Conservation (phyloP, 2,329 filamentous ascomycete species). For the Scorias spongiosa region DNA sequence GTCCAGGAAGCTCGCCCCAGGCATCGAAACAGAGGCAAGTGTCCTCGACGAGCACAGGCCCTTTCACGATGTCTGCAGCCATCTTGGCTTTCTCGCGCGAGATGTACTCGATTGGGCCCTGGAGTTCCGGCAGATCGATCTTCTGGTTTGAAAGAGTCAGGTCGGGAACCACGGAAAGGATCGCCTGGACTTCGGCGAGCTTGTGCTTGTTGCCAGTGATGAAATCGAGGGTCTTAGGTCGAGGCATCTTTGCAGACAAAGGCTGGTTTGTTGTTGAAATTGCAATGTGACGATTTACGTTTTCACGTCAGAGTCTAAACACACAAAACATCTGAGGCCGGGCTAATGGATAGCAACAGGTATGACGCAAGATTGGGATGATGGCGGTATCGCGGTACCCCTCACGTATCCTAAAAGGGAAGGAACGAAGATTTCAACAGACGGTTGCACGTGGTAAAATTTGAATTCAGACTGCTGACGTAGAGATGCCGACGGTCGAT, state of each 20-base stretch:
- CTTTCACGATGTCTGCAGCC: slow-evolving; percentile 65
- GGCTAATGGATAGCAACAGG: no score
- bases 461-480: no score
- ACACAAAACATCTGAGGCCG: no score
- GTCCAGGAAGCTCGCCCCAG: slow-evolving; percentile 77
- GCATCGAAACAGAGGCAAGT: slow-evolving; percentile 89
- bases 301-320: no score
- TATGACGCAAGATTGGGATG: no score
- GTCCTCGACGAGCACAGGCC: slow-evolving; percentile 88
- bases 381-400: no score
- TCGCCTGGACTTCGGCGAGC: slow-evolving; percentile 73
- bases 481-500: no score
- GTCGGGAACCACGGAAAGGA: slow-evolving; percentile 50
- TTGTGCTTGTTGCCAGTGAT: slow-evolving; percentile 96
- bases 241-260: slow-evolving; percentile 23
- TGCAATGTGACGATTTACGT: no score
- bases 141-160: slow-evolving; percentile 60
- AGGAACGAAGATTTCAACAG: no score
- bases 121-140: slow-evolving; percentile 75
- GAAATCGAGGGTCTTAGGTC: slow-evolving; percentile 55
- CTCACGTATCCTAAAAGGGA: no score
- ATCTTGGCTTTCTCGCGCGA: slow-evolving; percentile 72
- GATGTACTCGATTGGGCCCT: slow-evolving; percentile 85
- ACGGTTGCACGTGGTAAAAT: no score
- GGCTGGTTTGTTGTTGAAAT: background rate